Conservation (phyloP, 2,329 filamentous ascomycete genomes). For the Xylariaceae sp. region DNA sequence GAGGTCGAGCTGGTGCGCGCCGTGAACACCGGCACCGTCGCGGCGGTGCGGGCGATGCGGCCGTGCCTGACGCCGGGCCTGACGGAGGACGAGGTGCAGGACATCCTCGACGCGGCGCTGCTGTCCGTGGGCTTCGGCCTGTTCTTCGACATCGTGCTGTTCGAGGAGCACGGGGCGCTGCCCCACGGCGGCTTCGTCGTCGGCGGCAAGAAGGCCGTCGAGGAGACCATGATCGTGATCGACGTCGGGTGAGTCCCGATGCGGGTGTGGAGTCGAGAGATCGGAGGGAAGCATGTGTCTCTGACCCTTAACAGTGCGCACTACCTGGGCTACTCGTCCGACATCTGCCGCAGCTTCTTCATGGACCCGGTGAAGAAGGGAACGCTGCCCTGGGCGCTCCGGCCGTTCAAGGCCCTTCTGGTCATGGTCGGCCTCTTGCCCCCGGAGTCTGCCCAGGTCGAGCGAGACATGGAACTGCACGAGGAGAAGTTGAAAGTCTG, state of each 20-base stretch:
- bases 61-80: conserved; percentile 47
- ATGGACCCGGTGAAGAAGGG: conserved; percentile 24
- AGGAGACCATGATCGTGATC: conserved; percentile 52
- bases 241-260: conserved; percentile 40
- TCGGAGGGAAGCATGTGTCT: too few relatives aligned
- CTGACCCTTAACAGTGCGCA: conserved; percentile 35
- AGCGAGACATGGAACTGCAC: conserved; percentile 15
- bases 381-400: not conserved
- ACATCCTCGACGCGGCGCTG: conserved; percentile 48
- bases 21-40: conserved; percentile 57
- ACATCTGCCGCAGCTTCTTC: conserved; percentile 58
- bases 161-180: conserved; percentile 47
- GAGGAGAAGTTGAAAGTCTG: conserved; percentile 50
- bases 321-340: conserved; percentile 54
- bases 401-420: conserved; percentile 1
- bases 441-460: not conserved
- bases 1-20: conserved; percentile 52
- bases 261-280: too few relatives aligned
- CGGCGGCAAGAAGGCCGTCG: conserved; percentile 41
- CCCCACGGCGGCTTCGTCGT: conserved; percentile 47
- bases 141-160: conserved; percentile 59
- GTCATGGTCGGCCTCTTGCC: not conserved
- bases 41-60: conserved; percentile 50
- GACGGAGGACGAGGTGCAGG: conserved; percentile 49
- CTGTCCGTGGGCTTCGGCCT: conserved; percentile 45